Evolutionary conservation across 73 alveolate genomes (phyloP), one percentile per base, ranked within the genome.

Genomic region (Vitrella brassicaformis): DNA sequence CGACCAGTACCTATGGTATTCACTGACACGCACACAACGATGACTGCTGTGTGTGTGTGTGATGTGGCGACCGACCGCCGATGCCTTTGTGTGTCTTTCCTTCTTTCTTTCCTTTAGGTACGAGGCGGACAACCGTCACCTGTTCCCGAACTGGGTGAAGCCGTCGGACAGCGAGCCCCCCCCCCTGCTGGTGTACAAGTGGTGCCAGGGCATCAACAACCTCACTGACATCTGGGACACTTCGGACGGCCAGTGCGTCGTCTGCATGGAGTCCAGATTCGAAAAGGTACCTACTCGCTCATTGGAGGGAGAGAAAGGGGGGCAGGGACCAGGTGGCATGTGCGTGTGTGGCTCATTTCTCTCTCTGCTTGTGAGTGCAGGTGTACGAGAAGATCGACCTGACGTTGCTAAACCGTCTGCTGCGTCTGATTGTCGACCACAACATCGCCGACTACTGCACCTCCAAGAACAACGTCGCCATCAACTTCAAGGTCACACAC

Each of bases 161-260:
- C 99, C 99, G 45, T 92, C 96, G 31, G 99, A 97, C 82, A 87
- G 97, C 32, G 99, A 97, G 85, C 99, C 99, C 0, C 99, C 99
- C 45, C 99, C 99, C 32, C 86, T 97, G 66, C 89, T 97, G 71
- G 99, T 97, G 47, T 97, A 97, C 85, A 97, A 97, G 88, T 97
- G 98, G 98, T 92, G 98, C 84, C 95, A 97, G 87, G 99, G 99
- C 47, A 96, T 97, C 80, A 97, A 97, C 89, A 97, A 97, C 87
- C 86, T 97, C 71, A 87, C 92, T 47, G 99, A 96, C 76, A 92
- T 96, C 47, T 97, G 99, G 99, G 98, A 97, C 88, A 90, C 91
- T 27, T 84, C 91, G 30, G 98, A 97, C 66, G 97, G 97, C 32
- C 96, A 96, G 87, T 90, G 99, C 66, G 97, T 92, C 39, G 99